Evolutionary conservation across 352 stramenopile genomes (phyloP).

Genomic region (Pythium diclinum): DNA sequence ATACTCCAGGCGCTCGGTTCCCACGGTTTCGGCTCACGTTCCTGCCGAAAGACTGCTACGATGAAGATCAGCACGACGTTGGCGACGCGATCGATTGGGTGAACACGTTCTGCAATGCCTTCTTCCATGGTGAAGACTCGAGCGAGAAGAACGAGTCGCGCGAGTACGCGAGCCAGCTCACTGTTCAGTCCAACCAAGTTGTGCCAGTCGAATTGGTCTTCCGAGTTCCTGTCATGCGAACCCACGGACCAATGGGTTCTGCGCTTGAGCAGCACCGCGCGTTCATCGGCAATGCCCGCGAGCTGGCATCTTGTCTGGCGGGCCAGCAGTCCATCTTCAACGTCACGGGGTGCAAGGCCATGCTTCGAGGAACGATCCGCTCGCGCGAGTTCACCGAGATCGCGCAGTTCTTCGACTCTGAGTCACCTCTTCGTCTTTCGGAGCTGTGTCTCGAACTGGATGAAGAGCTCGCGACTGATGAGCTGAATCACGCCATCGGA

Average conservation of each 20-base stretch:
- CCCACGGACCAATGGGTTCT: constrained; percentile 8
- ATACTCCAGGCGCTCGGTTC: constrained; percentile 1
- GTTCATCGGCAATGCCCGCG: not conserved
- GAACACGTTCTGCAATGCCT: constrained; percentile 2
- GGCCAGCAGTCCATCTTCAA: not conserved
- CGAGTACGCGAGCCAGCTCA: not conserved
- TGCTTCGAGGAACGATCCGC: constrained; percentile 2
- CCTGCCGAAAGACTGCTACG: constrained; percentile 15
- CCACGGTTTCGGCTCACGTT: constrained; percentile 14
- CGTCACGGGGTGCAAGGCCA: not conserved
- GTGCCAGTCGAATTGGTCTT: constrained; percentile 8
- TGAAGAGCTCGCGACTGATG: not conserved
- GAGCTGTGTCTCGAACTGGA: constrained; percentile 7
- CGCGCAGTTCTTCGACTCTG: not conserved
- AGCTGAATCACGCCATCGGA: not conserved
- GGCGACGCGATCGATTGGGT: constrained; percentile 11
- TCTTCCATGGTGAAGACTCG: constrained; percentile 6
- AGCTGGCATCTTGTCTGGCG: not conserved
- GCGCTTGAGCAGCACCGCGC: constrained; percentile 8
- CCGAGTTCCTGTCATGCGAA: constrained; percentile 5
- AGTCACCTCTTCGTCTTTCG: not conserved
- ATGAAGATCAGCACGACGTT: constrained; percentile 11
- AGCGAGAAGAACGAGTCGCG: not conserved
- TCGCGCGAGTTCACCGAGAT: not conserved
- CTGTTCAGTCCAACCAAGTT: not conserved